phyloP scores from a whole-genome alignment of 257 asterid genomes.

The Salvia rosmarinus region DNA sequence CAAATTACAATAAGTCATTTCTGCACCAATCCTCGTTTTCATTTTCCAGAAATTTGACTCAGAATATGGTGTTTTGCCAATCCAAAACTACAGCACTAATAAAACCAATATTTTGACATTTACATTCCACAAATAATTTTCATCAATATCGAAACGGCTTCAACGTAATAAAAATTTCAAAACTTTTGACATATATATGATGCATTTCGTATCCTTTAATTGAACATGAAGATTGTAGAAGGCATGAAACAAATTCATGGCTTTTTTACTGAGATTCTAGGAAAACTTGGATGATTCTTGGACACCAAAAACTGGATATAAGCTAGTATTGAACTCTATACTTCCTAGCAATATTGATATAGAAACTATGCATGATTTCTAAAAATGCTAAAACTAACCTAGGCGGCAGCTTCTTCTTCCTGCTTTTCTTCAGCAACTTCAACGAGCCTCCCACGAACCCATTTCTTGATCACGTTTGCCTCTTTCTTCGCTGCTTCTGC shows the following conservation, averaged over 20 bases:
- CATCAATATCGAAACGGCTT: no score
- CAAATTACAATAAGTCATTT: no score
- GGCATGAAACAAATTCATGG: no score
- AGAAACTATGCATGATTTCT: conserved; percentile 20
- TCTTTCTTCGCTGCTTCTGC: conserved; percentile 26
- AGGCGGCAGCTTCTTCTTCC: conserved; percentile 20
- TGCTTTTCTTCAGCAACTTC: conserved; percentile 54
- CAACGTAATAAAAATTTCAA: no score
- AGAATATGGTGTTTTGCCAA: no score
- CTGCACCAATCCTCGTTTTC: no score
- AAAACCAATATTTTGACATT: no score
- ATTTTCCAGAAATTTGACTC: no score
- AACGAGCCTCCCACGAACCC: conserved; percentile 89
- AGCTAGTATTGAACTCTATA: conserved; percentile 37
- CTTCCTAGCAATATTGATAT: conserved; percentile 35
- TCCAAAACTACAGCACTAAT: no score
- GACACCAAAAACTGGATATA: conserved; percentile 37
- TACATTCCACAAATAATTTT: no score
- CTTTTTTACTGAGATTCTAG: neutral
- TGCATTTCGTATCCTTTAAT: neutral
- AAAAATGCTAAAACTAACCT: conserved; percentile 44
- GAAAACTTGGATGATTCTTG: conserved; percentile 11
- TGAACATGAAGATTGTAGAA: neutral
- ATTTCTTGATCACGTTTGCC: conserved; percentile 53
- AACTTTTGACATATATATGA: no score